Evolutionary conservation across 2,329 filamentous ascomycete species (phyloP), one percentile per base, ranked within the genome.

Genomic region (Epichloe sylvatica): DNA sequence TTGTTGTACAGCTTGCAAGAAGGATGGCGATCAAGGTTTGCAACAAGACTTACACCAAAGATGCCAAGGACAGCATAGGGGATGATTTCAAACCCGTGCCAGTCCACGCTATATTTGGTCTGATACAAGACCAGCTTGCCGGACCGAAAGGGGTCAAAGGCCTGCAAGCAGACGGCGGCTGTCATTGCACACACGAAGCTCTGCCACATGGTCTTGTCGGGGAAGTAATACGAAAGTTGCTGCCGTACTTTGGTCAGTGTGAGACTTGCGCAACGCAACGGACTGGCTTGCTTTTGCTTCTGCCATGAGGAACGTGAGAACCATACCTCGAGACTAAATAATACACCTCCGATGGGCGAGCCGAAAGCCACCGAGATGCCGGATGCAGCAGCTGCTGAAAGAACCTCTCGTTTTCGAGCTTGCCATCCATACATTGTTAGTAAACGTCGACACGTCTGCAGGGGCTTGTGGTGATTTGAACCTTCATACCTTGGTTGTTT

Each of bases 141-240:
- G 1, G 90, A 94, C 48, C 92, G 80, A 64, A 97, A 96, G 4
- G 92, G 92, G 63, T 98, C 92, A 53, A 95, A 78, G 5, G 87
- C 87, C 65, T 97, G 91, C 4, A 98, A 74, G 13, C 89, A 88
- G 37, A 97, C 87, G 17, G 92, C 91, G 15, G 90, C 92, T n/a
- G 94, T 87, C 90, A 97, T 97, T 63, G 92, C 92, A 60, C 92
- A 97, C 39, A 98, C 92, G 62, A 98, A 98, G 60, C 89, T 95
- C 65, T 96, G 92, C 92, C 92, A 98, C 92, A 98, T 97, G 9
- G 92, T 97, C 67, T 97, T 97, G 68, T 97, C 91, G 0, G 92
- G 91, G 58, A 97, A 97, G 66, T 96, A 97, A 65, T 96, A 97
- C 1, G 89, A 94, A 3, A 97, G 73, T 76, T 94, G 88, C 78